Conservation (phyloP, 2,329 filamentous ascomycete genomes). For the Apiospora koreana region DNA sequence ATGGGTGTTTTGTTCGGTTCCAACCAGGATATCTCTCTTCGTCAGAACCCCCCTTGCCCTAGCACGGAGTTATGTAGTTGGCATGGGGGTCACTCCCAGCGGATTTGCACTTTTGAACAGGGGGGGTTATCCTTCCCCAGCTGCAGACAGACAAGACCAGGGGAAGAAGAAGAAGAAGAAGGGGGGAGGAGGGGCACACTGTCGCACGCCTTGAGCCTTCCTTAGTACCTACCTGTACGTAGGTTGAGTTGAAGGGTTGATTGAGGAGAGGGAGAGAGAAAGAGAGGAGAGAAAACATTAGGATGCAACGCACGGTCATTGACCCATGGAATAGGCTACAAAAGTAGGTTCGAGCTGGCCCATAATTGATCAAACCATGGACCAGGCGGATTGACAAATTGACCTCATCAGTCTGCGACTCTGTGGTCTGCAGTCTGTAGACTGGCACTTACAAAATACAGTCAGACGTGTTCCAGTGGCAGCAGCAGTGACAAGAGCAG, state of each 20-base stretch:
- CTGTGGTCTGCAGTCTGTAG: too few species aligned
- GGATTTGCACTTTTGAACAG: neutral
- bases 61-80: neutral
- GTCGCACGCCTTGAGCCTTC: neutral
- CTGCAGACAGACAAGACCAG: neutral
- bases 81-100: conserved; percentile 6
- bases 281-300: too few species aligned
- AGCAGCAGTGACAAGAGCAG: too few species aligned
- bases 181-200: too few species aligned
- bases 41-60: neutral
- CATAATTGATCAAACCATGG: conserved; percentile 10
- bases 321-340: conserved; percentile 4
- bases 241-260: neutral
- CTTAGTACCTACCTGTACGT: neutral
- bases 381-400: neutral
- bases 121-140: neutral
- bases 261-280: neutral
- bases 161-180: too few species aligned
- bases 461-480: neutral
- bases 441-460: neutral
- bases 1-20: neutral
- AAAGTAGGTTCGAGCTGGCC: conserved; percentile 7
- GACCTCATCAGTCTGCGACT: neutral
- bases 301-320: neutral
- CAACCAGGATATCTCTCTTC: neutral